Percentiles rank a stretch among this genome's conserved stretches.
Conservation (phyloP, 2,329 filamentous ascomycete genomes). For the Onygenales sp. region DNA sequence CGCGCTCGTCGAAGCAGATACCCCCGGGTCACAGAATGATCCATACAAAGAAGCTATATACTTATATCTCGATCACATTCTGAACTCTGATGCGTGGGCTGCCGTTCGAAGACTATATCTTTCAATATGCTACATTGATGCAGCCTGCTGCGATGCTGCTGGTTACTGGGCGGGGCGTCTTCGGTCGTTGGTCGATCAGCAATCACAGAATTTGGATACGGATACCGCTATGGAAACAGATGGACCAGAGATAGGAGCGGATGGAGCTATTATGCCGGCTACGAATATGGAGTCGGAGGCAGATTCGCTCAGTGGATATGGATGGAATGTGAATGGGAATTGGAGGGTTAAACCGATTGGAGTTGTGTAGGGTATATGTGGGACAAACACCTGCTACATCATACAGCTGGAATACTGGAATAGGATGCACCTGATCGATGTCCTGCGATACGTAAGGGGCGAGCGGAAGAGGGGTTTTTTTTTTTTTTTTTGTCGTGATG, state of each 20-base stretch:
- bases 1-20: conserved; percentile 20
- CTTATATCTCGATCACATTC: conserved; percentile 42
- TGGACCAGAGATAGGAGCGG: background rate
- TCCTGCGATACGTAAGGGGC: too few species aligned
- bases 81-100: conserved; percentile 30
- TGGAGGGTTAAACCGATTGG: conserved; percentile 27
- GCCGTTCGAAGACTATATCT: conserved; percentile 17
- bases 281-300: conserved; percentile 2
- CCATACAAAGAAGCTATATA: conserved; percentile 34
- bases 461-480: too few species aligned
- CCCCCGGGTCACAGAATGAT: conserved; percentile 16
- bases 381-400: background rate
- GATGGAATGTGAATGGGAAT: conserved; percentile 11
- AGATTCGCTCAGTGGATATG: conserved; percentile 5
- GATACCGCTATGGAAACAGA: background rate
- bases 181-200: background rate
- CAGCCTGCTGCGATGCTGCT: conserved; percentile 18
- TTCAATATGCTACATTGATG: conserved; percentile 23
- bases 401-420: background rate
- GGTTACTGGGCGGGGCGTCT: conserved; percentile 5
- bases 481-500: too few species aligned
- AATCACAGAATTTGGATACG: background rate
- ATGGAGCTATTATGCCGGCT: background rate
- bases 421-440: background rate
- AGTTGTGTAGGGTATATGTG: conserved; percentile 5